These are phyloP conservation scores for Bathelium albidoporum DNA, from an alignment of 495 filamentous ascomycete species.

Conservation along the genomic window DNA sequence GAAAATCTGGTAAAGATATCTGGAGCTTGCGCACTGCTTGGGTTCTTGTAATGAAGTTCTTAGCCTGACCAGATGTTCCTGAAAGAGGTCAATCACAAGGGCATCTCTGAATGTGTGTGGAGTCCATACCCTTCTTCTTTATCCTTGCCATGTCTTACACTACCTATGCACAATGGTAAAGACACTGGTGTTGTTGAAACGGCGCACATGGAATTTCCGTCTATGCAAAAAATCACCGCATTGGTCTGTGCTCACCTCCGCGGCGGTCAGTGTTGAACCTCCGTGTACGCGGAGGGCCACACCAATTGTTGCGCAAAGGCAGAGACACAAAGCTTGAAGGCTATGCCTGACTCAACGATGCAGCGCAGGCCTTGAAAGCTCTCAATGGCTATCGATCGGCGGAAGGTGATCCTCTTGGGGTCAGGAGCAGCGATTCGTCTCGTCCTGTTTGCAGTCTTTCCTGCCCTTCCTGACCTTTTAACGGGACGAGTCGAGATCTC, in stretches of 20 bases:
- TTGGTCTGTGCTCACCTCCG: constrained; percentile 5
- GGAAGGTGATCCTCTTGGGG: constrained; percentile 63
- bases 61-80: constrained; percentile 86
- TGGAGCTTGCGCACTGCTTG: constrained; percentile 96
- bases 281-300: too few species aligned
- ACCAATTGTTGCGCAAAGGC: background rate
- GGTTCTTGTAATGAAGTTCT: constrained; percentile 95
- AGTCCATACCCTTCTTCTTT: constrained; percentile 74
- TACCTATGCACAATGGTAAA: too few species aligned
- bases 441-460: constrained; percentile 69
- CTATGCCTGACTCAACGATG: background rate
- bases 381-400: constrained; percentile 40
- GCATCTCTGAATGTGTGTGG: background rate
- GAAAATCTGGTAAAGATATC: constrained; percentile 91
- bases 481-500: constrained; percentile 92
- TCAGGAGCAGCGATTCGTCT: constrained; percentile 72
- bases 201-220: background rate
- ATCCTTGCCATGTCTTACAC: constrained; percentile 57
- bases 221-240: constrained; percentile 6
- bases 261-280: background rate
- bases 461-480: constrained; percentile 72
- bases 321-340: background rate
- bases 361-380: background rate
- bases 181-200: too few species aligned
- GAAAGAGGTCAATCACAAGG: constrained; percentile 17